Base-by-base conservation (phyloP, 768 basidiomycete genomes). In the Cystofilobasidium ferigula region DNA sequence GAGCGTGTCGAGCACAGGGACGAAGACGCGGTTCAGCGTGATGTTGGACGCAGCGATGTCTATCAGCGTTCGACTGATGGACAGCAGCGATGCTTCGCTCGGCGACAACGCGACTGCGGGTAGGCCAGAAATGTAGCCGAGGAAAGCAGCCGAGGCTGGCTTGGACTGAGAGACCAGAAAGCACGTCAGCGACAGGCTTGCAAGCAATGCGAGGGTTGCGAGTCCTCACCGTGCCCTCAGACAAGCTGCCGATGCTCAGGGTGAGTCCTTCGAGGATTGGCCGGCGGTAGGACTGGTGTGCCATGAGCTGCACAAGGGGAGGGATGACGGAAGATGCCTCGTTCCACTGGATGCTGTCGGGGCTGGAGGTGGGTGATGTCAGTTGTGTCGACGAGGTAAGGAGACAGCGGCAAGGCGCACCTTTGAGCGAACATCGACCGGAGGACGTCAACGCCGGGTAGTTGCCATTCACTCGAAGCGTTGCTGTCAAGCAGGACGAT, bases 1-100 rank as follows among this genome's bases (percentile, higher is more conserved):
- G 62, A 89, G 82, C 2, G 86, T 85, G 71, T 88, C 85, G 67
- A 95, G 75, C 14, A 86, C 81, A 0, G 94, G 92, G n/a, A 95
- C 79, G 45, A 94, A 85, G 34, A 88, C 77, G 13, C 80, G 77
- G 72, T 95, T 97, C 12, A 82, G 80, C 16, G 78, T 75, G 42
- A 83, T 70, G 69, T 86, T 83, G 38, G 78, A 71, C 65, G 81
- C 80, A 0, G 81, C 83, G 64, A 83, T 79, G 6, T 73, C 73
- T 28, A 85, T 68, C 6, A 68, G 42, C 1, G 67, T 13, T 13
- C 67, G 61, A 28, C 56, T 48, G 61, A 68, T 47, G 35, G 67
- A 68, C 12, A 68, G 43, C 36, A 68, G 57, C 1, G 67, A 68
- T 20, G 67, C 43, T 14, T 58, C 62, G 20, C 42, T 47, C 3